Base-by-base conservation (phyloP, 225 moss, liverwort and hornwort species). In the Thuidium tamariscinum region DNA sequence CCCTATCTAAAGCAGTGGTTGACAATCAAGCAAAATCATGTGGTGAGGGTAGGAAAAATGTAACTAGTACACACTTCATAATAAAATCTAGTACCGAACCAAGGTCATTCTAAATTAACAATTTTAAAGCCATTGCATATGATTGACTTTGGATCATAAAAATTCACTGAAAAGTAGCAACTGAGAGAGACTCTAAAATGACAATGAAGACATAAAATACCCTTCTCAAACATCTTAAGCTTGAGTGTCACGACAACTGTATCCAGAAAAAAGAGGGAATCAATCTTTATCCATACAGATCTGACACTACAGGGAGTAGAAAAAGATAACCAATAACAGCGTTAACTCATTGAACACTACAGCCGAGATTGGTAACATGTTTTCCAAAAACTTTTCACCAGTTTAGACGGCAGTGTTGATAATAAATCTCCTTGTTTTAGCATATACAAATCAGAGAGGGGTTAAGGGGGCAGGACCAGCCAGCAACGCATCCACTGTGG, bases 401-500 rank as follows among this genome's bases (percentile, higher is more conserved):
- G 52, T 54, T 75, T 54, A 36, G 36, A 54, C 23, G n/a, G 25
- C 25, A 76, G 52, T 5, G 16, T 36, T 55, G n/a, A 54, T 37
- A 10, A 37, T 3, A 16, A 13, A 49, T 19, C 49, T 73, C 74
- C 36, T 73, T 39, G 48, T 17, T n/a, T 20, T 20, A 49, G 36
- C 37, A 74, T 84, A 37, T 30, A 18, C 36, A 48, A 62, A 36
- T 67, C 77, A 51, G 52, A 41, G 48, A 37, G 18, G 77, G 86
- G 19, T 14, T 48, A 7, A 21, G 7, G 56, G 36, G 59, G 54
- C 55, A 76, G 74, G 74, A 96, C 97, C 97, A 76, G 97, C 97
- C 81, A 98, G 95, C 75, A 96, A 89, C 44, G 92, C 93, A 89
- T 98, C 97, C 46, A 98, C 96, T 46, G 97, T 95, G 79, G 93